Base-by-base conservation (phyloP, 257 asterid species). In the Fraxinus anomala region DNA sequence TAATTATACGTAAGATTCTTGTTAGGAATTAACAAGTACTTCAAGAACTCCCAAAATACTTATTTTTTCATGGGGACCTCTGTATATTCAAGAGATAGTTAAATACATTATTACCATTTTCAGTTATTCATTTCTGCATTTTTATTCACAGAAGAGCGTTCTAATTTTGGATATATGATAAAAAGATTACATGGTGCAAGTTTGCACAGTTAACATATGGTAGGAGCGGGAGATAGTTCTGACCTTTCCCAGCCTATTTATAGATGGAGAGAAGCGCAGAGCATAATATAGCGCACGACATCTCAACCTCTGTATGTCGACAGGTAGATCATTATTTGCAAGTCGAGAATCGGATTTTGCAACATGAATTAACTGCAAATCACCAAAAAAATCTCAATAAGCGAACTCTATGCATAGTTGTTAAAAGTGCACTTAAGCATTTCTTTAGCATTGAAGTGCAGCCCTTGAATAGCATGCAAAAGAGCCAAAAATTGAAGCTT, bases 271-370 rank as follows among this genome's bases (percentile, higher is more conserved):
- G 85, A 93, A 95, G 80, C 86, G 92, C 37, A 95, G 98, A 73
- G 96, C 93, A 51, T 89, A 87, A 83, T 89, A 95, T n/a, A 93
- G 78, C 82, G 92, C 96, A 78, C 99, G 99, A 17, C 99, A 95
- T 87, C 98, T 89, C 89, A 95, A 88, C 83, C 97, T 88, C 88
- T 95, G 99, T 82, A 95, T 87, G 86, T 95, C 97, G 79, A 95
- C 88, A 82, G 99, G 97, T 73, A 93, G 89, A 83, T 91, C 97
- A 82, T 93, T 95, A 92, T 93, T 95, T 77, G 99, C 98, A 82
- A 95, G 97, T 83, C 99, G 86, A 74, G 98, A 90, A 81, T 95
- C 99, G 8, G 99, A 89, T 87, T 93, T 95, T 42, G 94, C 96
- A 67, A 95, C 98, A 82, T 95, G 99, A 80, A 95, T 85, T 61